Conservation (phyloP, 768 basidiomycete genomes). For the Tulasnella sp. region DNA sequence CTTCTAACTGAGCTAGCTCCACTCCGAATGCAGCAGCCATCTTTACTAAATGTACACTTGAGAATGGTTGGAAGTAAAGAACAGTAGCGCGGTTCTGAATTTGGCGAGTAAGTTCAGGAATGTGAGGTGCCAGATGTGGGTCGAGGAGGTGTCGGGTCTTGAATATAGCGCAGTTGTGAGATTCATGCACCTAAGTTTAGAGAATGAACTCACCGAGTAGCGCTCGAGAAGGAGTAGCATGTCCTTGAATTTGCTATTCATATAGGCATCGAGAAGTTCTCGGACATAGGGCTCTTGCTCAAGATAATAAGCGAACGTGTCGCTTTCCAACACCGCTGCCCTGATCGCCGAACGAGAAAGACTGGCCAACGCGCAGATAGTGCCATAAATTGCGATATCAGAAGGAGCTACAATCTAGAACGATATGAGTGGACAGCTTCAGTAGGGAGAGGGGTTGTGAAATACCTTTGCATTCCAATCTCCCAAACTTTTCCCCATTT, state of each 20-base stretch:
- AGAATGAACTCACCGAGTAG: constrained; percentile 42
- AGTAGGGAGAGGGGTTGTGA: neutral
- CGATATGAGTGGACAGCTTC: neutral
- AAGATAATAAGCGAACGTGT: constrained; percentile 59
- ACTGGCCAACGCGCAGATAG: constrained; percentile 70
- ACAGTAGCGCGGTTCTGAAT: constrained; percentile 67
- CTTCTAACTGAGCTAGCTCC: constrained; percentile 55
- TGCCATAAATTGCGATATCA: constrained; percentile 80
- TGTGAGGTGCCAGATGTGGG: constrained; percentile 60
- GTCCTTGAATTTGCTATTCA: constrained; percentile 73
- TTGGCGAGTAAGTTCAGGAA: constrained; percentile 46
- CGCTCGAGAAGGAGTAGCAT: constrained; percentile 61
- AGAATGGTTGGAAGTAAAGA: constrained; percentile 87
- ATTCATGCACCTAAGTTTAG: neutral
- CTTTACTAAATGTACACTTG: constrained; percentile 65
- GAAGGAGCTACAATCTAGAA: constrained; percentile 56
- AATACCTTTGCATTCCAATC: constrained; percentile 64
- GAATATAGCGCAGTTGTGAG: neutral
- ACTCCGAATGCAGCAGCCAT: constrained; percentile 85
- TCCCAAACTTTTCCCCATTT: constrained; percentile 55
- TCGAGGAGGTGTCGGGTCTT: constrained; percentile 70
- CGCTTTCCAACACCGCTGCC: constrained; percentile 44
- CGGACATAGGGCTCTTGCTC: constrained; percentile 81
- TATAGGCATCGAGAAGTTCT: constrained; percentile 74
- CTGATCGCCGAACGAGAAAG: constrained; percentile 60